Conservation (phyloP, 768 basidiomycete species). For the Cystofilobasidium ferigula region DNA sequence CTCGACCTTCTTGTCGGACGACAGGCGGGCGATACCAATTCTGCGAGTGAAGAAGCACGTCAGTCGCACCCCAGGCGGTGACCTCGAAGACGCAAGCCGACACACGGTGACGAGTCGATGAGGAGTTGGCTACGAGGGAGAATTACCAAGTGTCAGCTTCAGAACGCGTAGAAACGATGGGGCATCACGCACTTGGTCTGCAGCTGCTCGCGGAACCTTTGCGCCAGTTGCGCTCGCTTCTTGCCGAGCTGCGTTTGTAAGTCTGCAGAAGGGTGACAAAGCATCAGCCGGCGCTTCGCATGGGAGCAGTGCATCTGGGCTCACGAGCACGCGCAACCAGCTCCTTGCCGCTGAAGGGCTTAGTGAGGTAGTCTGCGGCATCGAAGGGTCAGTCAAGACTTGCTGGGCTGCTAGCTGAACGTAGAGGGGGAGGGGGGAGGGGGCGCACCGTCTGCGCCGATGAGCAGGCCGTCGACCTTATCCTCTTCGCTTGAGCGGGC, state of each 20-base stretch:
- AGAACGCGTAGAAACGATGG: background rate
- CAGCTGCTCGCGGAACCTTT: background rate
- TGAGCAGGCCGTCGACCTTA: constrained; percentile 39
- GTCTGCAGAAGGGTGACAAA: too few relatives aligned
- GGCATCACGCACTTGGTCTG: constrained; percentile 1
- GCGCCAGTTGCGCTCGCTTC: background rate
- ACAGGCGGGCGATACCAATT: background rate
- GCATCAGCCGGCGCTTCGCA: too few relatives aligned
- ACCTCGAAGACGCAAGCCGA: background rate
- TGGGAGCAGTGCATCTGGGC: too few relatives aligned
- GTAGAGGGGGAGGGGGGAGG: background rate
- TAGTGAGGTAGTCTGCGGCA: constrained; percentile 37
- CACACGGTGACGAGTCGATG: background rate
- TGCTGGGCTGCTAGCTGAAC: too few relatives aligned
- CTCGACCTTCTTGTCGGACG: background rate
- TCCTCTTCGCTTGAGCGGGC: constrained; percentile 37
- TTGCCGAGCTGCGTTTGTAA: background rate
- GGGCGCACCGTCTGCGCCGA: constrained; percentile 32
- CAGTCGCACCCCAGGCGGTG: background rate
- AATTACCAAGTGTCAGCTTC: background rate
- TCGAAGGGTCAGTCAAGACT: background rate
- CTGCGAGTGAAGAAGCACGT: background rate
- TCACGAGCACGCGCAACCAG: constrained; percentile 38
- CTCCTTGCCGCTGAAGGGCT: constrained; percentile 41
- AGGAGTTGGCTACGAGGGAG: background rate